A percentile compares a stretch with the other conserved stretches of the same genome.
phyloP scores from a whole-genome alignment of 2,329 filamentous ascomycete species.

The Venturia pyrina region DNA sequence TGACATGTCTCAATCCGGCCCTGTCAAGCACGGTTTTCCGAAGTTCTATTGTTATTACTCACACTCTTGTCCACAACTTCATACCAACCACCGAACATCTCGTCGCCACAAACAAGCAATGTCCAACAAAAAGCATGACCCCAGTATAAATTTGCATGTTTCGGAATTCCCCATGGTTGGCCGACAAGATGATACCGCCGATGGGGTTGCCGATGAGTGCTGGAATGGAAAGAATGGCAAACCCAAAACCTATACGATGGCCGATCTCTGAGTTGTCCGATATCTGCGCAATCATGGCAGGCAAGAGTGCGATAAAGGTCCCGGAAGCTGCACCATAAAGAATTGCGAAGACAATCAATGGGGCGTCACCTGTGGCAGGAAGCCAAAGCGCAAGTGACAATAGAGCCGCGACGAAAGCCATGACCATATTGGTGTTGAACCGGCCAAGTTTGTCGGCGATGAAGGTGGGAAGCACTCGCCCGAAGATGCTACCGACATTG shows the following conservation, averaged over 20 bases:
- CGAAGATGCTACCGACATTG: constrained; percentile 64
- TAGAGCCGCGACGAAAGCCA: constrained; percentile 20
- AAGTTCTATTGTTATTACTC: no score
- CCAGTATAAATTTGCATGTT: constrained; percentile 8
- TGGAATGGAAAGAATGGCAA: constrained; percentile 51
- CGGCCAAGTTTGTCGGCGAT: constrained; percentile 70
- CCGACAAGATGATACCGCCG: constrained; percentile 36
- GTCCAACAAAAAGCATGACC: not conserved
- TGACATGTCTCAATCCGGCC: no score
- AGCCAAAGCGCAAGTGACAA: constrained; percentile 67
- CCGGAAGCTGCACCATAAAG: constrained; percentile 76
- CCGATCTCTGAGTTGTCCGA: constrained; percentile 61
- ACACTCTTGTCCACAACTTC: not conserved
- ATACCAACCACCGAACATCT: constrained; percentile 3
- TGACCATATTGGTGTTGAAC: constrained; percentile 71
- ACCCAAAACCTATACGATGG: constrained; percentile 53
- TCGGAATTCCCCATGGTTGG: not conserved
- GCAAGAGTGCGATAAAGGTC: constrained; percentile 69
- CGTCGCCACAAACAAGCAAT: constrained; percentile 4
- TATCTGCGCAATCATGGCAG: constrained; percentile 72
- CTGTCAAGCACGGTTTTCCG: no score
- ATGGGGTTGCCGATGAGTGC: constrained; percentile 59
- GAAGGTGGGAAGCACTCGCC: constrained; percentile 68
- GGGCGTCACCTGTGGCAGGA: constrained; percentile 51
- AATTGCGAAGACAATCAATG: constrained; percentile 54